Percentiles rank a stretch among this genome's conserved stretches.
phyloP scores from a whole-genome alignment of 192 early-diverging fungal species.

The Entophlyctis luteolus region DNA sequence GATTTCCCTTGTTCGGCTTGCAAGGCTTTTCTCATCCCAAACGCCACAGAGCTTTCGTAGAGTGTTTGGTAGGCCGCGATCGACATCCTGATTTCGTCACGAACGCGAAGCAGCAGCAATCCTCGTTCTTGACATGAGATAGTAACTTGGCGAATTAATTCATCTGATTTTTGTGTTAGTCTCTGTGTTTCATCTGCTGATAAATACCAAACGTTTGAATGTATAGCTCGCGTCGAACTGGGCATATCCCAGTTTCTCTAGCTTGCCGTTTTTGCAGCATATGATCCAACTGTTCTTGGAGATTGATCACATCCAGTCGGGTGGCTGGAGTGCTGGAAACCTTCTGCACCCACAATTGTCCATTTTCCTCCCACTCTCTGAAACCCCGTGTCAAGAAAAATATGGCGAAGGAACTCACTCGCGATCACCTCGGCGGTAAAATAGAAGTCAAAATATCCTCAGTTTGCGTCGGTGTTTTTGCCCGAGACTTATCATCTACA shows the following conservation, averaged over 20 bases:
- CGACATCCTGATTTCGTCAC: conserved; percentile 66
- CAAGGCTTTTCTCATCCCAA: conserved; percentile 63
- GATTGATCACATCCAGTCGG: conserved; percentile 53
- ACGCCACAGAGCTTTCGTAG: conserved; percentile 59
- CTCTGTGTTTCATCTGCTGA: too few species aligned
- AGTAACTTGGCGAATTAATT: conserved; percentile 64
- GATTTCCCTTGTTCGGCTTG: conserved; percentile 61
- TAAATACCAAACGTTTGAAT: conserved; percentile 66
- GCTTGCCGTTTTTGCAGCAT: conserved; percentile 65
- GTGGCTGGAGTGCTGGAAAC: conserved; percentile 61
- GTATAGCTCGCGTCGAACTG: conserved; percentile 59
- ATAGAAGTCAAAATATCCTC: conserved; percentile 64
- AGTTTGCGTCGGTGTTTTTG: conserved; percentile 59
- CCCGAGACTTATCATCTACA: conserved; percentile 56
- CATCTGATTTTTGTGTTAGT: too few species aligned
- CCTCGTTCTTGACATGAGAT: conserved; percentile 64
- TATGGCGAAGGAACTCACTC: too few species aligned
- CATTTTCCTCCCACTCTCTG: conserved; percentile 64
- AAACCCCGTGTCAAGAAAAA: too few species aligned
- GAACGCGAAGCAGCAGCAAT: conserved; percentile 54
- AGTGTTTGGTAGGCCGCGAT: conserved; percentile 64
- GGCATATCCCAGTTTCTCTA: conserved; percentile 59
- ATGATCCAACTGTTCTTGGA: conserved; percentile 64
- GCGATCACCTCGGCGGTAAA: conserved; percentile 57
- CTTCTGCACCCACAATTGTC: conserved; percentile 62